Evolutionary conservation across 148 eudicot species (phyloP).

Genomic region (Rheum nobile): DNA sequence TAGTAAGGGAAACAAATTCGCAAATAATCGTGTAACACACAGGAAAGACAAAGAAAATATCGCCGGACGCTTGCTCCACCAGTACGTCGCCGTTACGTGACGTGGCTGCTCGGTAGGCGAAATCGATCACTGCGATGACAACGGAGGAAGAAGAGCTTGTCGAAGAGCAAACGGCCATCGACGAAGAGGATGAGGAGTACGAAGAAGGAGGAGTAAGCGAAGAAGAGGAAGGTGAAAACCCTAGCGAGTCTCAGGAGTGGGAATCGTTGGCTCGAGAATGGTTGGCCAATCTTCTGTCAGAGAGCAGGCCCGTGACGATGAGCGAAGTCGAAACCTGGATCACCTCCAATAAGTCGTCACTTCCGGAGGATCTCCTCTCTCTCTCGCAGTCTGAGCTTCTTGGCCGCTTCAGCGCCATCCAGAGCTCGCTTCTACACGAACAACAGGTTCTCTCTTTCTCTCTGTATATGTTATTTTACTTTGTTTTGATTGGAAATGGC

Average conservation of each 20-base stretch:
- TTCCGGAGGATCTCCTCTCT: conserved; percentile 30
- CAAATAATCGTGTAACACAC: background rate
- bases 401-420: conserved; percentile 19
- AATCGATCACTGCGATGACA: background rate
- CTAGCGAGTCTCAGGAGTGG: conserved; percentile 18
- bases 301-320: conserved; percentile 21
- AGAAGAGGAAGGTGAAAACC: conserved; percentile 9
- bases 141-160: conserved; percentile 1
- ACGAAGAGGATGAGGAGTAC: background rate
- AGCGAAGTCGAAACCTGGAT: conserved; percentile 38
- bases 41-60: background rate
- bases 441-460: background rate
- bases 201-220: conserved; percentile 2
- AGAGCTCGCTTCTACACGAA: background rate
- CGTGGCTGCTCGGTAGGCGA: background rate
- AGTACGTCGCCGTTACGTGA: background rate
- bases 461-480: background rate
- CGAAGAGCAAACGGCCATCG: background rate
- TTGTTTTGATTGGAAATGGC: background rate
- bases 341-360: conserved; percentile 17
- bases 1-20: background rate
- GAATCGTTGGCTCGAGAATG: conserved; percentile 32
- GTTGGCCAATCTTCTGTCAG: conserved; percentile 26
- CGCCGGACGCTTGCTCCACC: background rate
- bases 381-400: conserved; percentile 28